Evolutionary conservation across 2,329 filamentous ascomycete genomes (phyloP).

Genomic region (Keithomyces neogunnii): DNA sequence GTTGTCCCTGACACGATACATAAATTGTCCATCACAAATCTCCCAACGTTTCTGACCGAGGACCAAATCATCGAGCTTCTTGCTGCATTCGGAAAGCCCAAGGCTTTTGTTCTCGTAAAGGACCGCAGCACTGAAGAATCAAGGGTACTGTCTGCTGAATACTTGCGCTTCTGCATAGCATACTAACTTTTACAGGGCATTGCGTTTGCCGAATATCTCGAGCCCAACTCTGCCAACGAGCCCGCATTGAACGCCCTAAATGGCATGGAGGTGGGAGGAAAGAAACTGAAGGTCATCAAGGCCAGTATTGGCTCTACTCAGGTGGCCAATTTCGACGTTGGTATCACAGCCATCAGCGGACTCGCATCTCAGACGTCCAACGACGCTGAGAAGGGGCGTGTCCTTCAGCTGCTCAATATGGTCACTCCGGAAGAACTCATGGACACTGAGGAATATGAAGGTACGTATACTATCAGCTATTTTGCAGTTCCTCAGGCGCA

Average conservation of each 20-base stretch:
- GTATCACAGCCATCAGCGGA: conserved; percentile 96
- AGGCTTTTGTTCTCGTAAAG: conserved; percentile 84
- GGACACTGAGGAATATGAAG: conserved; percentile 91
- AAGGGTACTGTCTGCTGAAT: conserved; percentile 49
- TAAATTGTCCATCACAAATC: conserved; percentile 89
- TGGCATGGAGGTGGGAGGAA: conserved; percentile 86
- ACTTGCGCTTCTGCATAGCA: background rate
- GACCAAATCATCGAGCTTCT: conserved; percentile 88
- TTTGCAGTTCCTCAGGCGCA: background rate
- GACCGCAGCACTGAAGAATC: conserved; percentile 80
- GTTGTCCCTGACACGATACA: conserved; percentile 86
- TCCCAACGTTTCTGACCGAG: conserved; percentile 80
- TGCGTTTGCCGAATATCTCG: conserved; percentile 90
- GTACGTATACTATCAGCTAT: conserved; percentile 36
- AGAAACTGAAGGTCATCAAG: conserved; percentile 74
- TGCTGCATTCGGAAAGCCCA: conserved; percentile 84
- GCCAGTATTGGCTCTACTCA: conserved; percentile 94
- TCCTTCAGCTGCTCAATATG: conserved; percentile 95
- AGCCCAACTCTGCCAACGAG: conserved; percentile 61
- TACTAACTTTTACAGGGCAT: conserved; percentile 57
- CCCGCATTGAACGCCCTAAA: conserved; percentile 87
- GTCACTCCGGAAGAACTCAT: conserved; percentile 92
- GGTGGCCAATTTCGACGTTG: conserved; percentile 84
- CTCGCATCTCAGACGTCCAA: conserved; percentile 81
- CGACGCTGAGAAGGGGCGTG: conserved; percentile 71